Base-by-base conservation (phyloP, 495 filamentous ascomycete species). In the Daldinia concentrica region DNA sequence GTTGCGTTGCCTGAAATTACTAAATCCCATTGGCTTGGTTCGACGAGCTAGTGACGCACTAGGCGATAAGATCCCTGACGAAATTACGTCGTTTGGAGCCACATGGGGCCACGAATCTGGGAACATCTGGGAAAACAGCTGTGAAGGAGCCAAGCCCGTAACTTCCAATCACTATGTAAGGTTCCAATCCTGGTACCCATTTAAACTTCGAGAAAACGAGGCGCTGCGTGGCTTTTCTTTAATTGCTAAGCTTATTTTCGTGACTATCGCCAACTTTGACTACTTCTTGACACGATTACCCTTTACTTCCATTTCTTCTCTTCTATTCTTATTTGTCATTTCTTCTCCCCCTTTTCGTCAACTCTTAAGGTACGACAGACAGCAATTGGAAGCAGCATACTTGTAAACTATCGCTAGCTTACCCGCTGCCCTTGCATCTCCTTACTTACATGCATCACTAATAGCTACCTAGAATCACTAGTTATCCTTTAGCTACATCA, bases 81-180 rank as follows among this genome's bases (percentile, higher is more conserved):
- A 11, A 55, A 73, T 73, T 73, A 73, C 71, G 66, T 73, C 66
- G 66, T 73, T 73, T 55, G 52, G 62, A 62, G 62, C 71, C 61
- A 65, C 61, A 58, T 65, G 60, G 65, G 43, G 39, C 68, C 70
- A 61, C 51, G 60, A 68, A 73, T 68, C 69, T 68, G 69, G 63
- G 64, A 66, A 66, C 17, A 54, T 61, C 32, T 52, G 48, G 69
- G 57, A 57, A 41, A 43, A 41, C 39, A 59, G 19, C 55, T 24
- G 8, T 24, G 34, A 58, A 27, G 26, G 6, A 54, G 50, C 64
- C 45, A 43, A 67, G 63, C 63, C 43, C 43, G 69, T 63, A 71
- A 52, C 69, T 64, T 60, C 58, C 12, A 58, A 27, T 48, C 43
- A 48, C 17, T n/a, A n/a, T n/a, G n/a, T n/a, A n/a, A n/a, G n/a